Evolutionary conservation across 768 basidiomycete genomes (phyloP).

Genomic region (Coprinopsis cinerea): DNA sequence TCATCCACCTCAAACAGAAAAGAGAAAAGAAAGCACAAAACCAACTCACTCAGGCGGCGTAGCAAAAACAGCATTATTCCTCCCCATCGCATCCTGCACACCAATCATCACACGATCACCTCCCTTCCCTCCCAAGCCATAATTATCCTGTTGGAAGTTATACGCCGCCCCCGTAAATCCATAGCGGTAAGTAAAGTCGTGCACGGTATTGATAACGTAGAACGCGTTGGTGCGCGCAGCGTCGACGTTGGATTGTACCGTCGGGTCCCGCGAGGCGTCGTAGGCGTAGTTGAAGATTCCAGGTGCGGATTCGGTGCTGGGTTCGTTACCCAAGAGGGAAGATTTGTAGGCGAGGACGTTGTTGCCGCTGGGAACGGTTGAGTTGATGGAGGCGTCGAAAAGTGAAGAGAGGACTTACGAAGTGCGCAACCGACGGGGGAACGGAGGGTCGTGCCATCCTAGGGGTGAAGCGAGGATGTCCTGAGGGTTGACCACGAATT

Average conservation of each 20-base stretch:
- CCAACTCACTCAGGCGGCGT: slow-evolving; percentile 31
- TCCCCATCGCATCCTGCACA: slow-evolving; percentile 45
- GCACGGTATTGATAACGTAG: slow-evolving; percentile 50
- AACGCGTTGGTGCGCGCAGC: slow-evolving; percentile 46
- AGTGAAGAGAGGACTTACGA: background rate
- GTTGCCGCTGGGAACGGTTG: slow-evolving; percentile 22
- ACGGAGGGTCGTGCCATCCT: background rate
- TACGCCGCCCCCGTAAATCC: slow-evolving; percentile 48
- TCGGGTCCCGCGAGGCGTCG: slow-evolving; percentile 26
- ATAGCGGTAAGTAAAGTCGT: slow-evolving; percentile 33
- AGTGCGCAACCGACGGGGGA: background rate
- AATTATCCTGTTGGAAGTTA: slow-evolving; percentile 53
- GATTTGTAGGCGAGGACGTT: slow-evolving; percentile 26
- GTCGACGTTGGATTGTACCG: slow-evolving; percentile 34
- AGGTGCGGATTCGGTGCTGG: slow-evolving; percentile 29
- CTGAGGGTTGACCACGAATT: slow-evolving; percentile 43
- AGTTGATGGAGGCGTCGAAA: background rate
- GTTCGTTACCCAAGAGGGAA: slow-evolving; percentile 12
- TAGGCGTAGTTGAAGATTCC: slow-evolving; percentile 31
- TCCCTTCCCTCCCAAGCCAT: slow-evolving; percentile 43
- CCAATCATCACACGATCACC: slow-evolving; percentile 47
- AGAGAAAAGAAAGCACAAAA: background rate
- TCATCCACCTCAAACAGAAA: background rate
- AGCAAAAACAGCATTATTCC: slow-evolving; percentile 38
- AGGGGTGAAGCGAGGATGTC: slow-evolving; percentile 20